Evolutionary conservation across 176 grass and related monocot genomes (phyloP).

Genomic region (Carex parvula): DNA sequence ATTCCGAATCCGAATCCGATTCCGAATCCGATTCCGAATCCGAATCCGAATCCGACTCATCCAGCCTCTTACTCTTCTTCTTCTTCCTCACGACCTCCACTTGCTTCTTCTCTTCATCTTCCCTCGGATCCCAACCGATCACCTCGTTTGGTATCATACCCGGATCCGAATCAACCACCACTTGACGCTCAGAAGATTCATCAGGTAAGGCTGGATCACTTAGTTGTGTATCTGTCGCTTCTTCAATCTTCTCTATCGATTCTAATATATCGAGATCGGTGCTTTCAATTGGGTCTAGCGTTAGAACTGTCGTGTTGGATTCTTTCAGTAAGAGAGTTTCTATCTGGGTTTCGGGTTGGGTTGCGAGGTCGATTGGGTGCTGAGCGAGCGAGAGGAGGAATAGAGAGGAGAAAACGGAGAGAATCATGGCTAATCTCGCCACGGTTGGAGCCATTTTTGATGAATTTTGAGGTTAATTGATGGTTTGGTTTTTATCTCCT

Average conservation of each 20-base stretch:
- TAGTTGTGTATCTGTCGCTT: neutral
- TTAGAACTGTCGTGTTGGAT: conserved; percentile 3
- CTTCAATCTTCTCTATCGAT: conserved; percentile 1
- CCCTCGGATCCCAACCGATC: neutral
- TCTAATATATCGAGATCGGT: conserved; percentile 4
- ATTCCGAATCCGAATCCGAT: conserved; percentile 24
- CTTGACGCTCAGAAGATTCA: neutral
- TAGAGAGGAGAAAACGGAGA: neutral
- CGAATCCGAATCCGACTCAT: conserved; percentile 16
- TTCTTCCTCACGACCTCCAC: neutral
- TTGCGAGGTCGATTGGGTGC: neutral
- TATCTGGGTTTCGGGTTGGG: neutral
- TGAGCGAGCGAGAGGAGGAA: conserved; percentile 8
- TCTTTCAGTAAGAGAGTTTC: conserved; percentile 2
- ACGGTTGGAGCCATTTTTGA: conserved; percentile 7
- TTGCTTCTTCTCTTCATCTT: conserved; percentile 7
- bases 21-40: conserved; percentile 38
- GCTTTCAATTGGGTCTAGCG: neutral
- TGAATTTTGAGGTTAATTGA: neutral
- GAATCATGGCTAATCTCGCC: neutral
- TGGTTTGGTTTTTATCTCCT: neutral
- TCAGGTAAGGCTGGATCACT: too few relatives aligned
- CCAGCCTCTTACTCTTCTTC: neutral
- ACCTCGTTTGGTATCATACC: neutral
- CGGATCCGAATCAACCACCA: conserved; percentile 9